Conservation (phyloP, 108 stramenopile genomes). For the Stephanodiscus triporus region DNA sequence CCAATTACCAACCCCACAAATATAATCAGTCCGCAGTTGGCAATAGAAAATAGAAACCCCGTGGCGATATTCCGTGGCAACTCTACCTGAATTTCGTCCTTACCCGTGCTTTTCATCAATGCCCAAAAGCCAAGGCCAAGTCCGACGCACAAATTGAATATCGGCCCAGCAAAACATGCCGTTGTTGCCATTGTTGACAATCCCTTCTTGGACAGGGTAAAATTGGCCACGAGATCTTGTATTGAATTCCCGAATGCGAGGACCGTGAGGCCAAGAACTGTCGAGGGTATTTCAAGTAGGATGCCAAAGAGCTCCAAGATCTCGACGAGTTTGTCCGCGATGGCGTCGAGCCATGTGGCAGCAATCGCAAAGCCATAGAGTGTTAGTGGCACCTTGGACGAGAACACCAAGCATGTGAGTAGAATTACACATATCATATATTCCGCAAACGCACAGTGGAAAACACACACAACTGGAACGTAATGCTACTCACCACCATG, state of each 20-base stretch:
- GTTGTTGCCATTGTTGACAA: conserved; percentile 86
- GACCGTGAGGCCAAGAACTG: conserved; percentile 92
- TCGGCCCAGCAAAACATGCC: conserved; percentile 95
- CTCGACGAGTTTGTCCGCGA: conserved; percentile 92
- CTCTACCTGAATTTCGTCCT: conserved; percentile 37
- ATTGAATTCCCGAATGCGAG: conserved; percentile 96
- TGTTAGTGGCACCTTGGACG: conserved; percentile 65
- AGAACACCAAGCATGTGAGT: not conserved
- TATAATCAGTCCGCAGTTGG: conserved; percentile 45
- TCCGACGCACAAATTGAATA: conserved; percentile 94
- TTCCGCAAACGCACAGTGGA: not conserved
- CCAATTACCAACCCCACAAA: conserved; percentile 38
- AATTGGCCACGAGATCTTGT: conserved; percentile 89
- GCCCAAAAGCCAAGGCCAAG: conserved; percentile 73
- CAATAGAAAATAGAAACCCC: conserved; percentile 48
- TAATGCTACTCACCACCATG: conserved; percentile 43
- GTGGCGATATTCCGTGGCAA: conserved; percentile 43
- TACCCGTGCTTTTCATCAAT: conserved; percentile 45
- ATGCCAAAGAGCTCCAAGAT: conserved; percentile 87
- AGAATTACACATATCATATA: not conserved
- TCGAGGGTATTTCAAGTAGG: conserved; percentile 73
- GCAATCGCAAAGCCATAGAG: conserved; percentile 88
- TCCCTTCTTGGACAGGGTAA: conserved; percentile 94
- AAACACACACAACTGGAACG: not conserved
- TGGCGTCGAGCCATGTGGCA: conserved; percentile 93